Base-by-base conservation (phyloP, 768 basidiomycete species). In the Saitozyma sp. region DNA sequence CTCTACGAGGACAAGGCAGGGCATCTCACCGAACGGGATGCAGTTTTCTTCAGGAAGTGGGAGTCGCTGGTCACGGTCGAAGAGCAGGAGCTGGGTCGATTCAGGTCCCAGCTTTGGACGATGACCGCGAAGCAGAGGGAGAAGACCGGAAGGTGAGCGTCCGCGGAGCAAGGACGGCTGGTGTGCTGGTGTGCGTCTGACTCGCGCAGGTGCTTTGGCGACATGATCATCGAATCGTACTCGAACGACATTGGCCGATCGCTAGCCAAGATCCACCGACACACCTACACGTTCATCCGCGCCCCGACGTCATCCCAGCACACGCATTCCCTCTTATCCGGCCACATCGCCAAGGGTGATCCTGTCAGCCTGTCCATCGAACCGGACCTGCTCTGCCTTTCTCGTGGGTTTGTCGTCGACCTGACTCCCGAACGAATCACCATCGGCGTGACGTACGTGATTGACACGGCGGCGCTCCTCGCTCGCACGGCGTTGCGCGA, bases 71-170 rank as follows among this genome's bases (percentile, higher is more conserved):
- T 98, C 59, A 83, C 91, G 2, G 74, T 87, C 5, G 96, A 99
- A 77, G 96, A 98, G 75, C 87, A 88, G 61, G 94, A 96, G 66
- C 82, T 90, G 13, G 80, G 88, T 9, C 84, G 90, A 17, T 93
- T 91, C 81, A 86, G 87, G 75, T 90, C 89, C 67, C 94, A 99
- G 70, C 82, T 98, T 9, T 99, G 96, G 96, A 93, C 90, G 0
- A 86, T 95, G 84, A 84, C 85, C 7, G 91, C 92, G 0, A 81
- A 78, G 16, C 88, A 93, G 70, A 84, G 96, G 59, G 90, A 92
- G 78, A 84, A 81, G 58, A 85, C 84, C 48, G 96, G 96, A 2
- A 83, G 93, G 65, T 80, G 38, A 50, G 79, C 63, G 19, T 9
- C 14, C 4, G n/a, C 49, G 14, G 2, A 11, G 11, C 9, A 14